Evolutionary conservation across 371 early-diverging fungal species (phyloP), one percentile per base, ranked within the genome.

Genomic region (Massospora cicadina): DNA sequence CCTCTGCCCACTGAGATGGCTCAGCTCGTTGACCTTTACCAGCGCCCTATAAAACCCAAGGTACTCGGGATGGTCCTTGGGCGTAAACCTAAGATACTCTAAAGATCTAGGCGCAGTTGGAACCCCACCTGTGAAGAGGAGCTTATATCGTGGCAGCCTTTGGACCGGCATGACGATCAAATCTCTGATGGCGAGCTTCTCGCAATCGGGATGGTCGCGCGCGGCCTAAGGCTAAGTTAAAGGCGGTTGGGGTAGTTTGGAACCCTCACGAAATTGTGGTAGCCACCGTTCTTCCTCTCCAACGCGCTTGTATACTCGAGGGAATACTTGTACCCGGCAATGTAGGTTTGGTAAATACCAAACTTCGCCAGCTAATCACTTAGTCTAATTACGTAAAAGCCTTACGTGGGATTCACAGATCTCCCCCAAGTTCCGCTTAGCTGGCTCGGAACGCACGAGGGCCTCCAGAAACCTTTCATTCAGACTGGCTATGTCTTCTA

Each of bases 81-180:
- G 66, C 2, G 66, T 65, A 23, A 60, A 65, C n/a, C 59, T 17
- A 21, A 65, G 33, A 3, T 55, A 60, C 55, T 65, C 66, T 65
- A n/a, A 5, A 32, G 29, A 1, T n/a, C 13, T 24, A 54, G 54
- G 24, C n/a, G 2, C 12, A 33, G 33, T 33, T 43, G 5, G 13
- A 27, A 28, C 17, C 54, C 55, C 60, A 60, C 66, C 60, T 31
- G 71, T 71, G 32, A 79, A 68, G 23, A 79, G 68, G 54, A 79
- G 63, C 25, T 69, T 71, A 66, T 79, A 79, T 25, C 76, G 74
- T 10, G 77, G 79, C 24, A 79, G 74, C 25, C 79, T 66, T 67
- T 79, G 79, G 21, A 78, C 76, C 1, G 79, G 79, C 70, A 73
- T 71, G 30, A 79, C 74, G 53, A 79, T 68, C 54, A 78, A 66